phyloP scores from a whole-genome alignment of 495 filamentous ascomycete genomes.

The Xylona heveae region DNA sequence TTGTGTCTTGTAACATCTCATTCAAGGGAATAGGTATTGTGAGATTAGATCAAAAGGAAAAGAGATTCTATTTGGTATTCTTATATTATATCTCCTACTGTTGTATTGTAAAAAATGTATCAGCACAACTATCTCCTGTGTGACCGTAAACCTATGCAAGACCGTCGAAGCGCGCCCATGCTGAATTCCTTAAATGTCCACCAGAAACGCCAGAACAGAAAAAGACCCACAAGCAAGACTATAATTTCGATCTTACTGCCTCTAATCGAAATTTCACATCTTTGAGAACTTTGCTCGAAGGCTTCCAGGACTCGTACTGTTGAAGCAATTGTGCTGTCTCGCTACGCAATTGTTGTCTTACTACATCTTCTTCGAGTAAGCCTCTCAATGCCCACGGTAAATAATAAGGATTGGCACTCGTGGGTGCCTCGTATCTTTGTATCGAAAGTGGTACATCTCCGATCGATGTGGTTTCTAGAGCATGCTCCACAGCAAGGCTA shows the following conservation, averaged over 20 bases:
- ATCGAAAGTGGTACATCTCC: conserved; percentile 27
- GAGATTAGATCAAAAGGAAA: too few species aligned
- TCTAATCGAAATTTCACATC: conserved; percentile 94
- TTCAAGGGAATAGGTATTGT: too few species aligned
- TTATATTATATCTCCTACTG: too few species aligned
- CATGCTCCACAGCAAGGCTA: conserved; percentile 58
- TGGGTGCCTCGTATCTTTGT: conserved; percentile 25
- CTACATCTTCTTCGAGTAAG: conserved; percentile 76
- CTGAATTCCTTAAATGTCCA: too few species aligned
- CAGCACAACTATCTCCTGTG: too few species aligned
- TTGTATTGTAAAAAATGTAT: too few species aligned
- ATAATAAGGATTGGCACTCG: conserved; percentile 56
- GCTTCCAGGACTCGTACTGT: conserved; percentile 91
- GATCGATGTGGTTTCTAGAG: conserved; percentile 60
- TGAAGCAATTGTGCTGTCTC: conserved; percentile 63
- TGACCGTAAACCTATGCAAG: too few species aligned
- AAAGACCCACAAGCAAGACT: too few species aligned
- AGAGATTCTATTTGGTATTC: too few species aligned
- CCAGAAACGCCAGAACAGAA: too few species aligned
- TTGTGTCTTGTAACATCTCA: too few species aligned
- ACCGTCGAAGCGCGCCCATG: too few species aligned
- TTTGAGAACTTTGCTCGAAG: conserved; percentile 67
- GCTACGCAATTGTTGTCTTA: conserved; percentile 50
- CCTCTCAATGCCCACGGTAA: conserved; percentile 90
- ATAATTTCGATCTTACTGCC: conserved; percentile 72